Base-by-base conservation (phyloP, 257 asterid species). In the Solanum appendiculatum region DNA sequence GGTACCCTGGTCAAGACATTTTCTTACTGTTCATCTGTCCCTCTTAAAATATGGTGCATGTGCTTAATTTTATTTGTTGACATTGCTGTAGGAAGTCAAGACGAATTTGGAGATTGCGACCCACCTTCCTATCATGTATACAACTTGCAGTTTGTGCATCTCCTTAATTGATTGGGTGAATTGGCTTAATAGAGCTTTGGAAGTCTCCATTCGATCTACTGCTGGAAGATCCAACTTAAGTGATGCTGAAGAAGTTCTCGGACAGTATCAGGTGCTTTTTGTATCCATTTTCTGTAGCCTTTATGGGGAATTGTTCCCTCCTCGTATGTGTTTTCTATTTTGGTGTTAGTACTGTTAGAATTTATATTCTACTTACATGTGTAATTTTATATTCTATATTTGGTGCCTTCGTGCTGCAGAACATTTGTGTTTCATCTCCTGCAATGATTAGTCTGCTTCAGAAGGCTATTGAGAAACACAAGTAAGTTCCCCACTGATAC, bases 121-220 rank as follows among this genome's bases (percentile, higher is more conserved):
- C 74, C 89, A 72, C 87, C 91, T 93, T 85, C 96, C 98, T 56
- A 88, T 64, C 85, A 77, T 86, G 34, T 91, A 88, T 88, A 89
- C 91, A 86, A 92, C 97, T 64, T 87, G 90, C 92, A 85, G 91
- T 88, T 83, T 94, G 86, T 91, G 91, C 86, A 74, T 83, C 85
- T 89, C 89, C 39, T 81, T 96, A 90, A 48, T 91, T 87, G 95
- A 91, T 86, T 94, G 97, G 89, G 82, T 94, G 82, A 88, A 83
- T 83, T 94, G 98, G 98, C 96, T 96, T 85, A 88, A 87, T 90
- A 91, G 92, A 74, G 94, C 98, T 88, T 87, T 95, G 90, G 95
- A 93, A 88, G 89, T 94, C 91, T 94, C 93, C 85, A 91, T 89
- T 63, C 90, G 91, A 8, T 86, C 86, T 88, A 89, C 87, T 85